phyloP scores from a whole-genome alignment of 2,329 filamentous ascomycete species.

The Ascocoryne sarcoides region DNA sequence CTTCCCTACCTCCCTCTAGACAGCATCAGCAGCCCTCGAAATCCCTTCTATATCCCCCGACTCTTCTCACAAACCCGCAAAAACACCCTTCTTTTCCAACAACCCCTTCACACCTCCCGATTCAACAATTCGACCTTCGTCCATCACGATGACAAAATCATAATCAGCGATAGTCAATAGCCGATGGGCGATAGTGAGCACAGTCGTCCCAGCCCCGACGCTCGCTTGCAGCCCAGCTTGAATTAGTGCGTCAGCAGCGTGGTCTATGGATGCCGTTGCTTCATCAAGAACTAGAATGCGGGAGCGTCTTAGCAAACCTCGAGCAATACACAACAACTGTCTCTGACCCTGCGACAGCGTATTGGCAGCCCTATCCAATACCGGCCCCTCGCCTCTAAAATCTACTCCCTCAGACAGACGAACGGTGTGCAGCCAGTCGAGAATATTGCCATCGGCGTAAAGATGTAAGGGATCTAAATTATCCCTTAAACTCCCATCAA shows the following conservation, averaged over 20 bases:
- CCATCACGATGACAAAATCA: constrained; percentile 91
- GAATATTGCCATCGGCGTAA: not conserved
- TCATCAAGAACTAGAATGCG: constrained; percentile 93
- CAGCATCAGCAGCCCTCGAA: too few relatives aligned
- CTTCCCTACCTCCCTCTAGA: too few relatives aligned
- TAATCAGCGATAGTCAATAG: constrained; percentile 83
- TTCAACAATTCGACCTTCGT: constrained; percentile 74
- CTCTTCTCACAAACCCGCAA: not conserved
- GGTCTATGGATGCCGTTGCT: constrained; percentile 80
- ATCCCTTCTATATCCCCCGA: not conserved
- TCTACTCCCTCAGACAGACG: not conserved
- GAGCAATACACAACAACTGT: constrained; percentile 83
- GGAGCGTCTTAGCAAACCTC: constrained; percentile 72
- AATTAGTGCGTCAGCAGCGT: constrained; percentile 89
- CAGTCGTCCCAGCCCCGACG: constrained; percentile 71
- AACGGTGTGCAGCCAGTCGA: not conserved
- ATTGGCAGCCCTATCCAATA: not conserved
- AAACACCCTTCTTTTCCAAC: not conserved
- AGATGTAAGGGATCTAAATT: not conserved
- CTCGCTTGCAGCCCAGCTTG: constrained; percentile 67
- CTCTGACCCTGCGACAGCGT: constrained; percentile 60
- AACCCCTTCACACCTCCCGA: constrained; percentile 40
- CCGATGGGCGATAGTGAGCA: constrained; percentile 84
- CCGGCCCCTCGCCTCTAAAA: not conserved
- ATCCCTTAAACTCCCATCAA: constrained; percentile 38